A percentile compares a stretch with the other conserved stretches of the same genome.
Conservation (phyloP, 148 eudicot genomes). For the Rhododendron griersonianum region DNA sequence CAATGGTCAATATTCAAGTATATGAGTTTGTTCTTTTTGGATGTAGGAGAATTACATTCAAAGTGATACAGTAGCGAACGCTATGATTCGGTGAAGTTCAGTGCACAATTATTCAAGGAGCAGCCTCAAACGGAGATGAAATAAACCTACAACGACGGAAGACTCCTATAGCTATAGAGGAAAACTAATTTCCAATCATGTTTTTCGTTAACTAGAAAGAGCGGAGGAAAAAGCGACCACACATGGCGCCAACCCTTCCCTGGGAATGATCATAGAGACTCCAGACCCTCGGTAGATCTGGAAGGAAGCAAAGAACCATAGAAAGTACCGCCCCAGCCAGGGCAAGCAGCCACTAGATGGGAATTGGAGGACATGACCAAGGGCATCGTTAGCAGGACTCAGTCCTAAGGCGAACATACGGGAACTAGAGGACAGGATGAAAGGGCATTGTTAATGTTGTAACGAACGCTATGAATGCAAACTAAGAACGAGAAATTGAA, state of each 20-base stretch:
- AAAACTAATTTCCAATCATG: background rate
- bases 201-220: background rate
- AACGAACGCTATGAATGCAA: too few species aligned
- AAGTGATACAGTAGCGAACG: too few species aligned
- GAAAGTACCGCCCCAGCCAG: background rate
- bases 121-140: background rate
- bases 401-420: background rate
- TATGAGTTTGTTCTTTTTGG: too few species aligned
- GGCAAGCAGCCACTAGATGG: background rate
- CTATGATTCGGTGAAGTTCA: background rate
- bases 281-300: too few species aligned
- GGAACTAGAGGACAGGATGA: too few species aligned
- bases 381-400: background rate
- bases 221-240: background rate
- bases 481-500: too few species aligned
- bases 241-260: background rate
- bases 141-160: background rate
- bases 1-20: background rate
- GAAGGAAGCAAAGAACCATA: background rate
- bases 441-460: too few species aligned
- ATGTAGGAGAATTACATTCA: too few species aligned
- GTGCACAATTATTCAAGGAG: background rate
- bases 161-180: background rate
- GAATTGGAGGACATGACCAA: too few species aligned
- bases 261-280: background rate